Percentiles rank a stretch among this genome's conserved stretches.
Conservation (phyloP, 202 grass and related monocot genomes). For the Setaria italica region DNA sequence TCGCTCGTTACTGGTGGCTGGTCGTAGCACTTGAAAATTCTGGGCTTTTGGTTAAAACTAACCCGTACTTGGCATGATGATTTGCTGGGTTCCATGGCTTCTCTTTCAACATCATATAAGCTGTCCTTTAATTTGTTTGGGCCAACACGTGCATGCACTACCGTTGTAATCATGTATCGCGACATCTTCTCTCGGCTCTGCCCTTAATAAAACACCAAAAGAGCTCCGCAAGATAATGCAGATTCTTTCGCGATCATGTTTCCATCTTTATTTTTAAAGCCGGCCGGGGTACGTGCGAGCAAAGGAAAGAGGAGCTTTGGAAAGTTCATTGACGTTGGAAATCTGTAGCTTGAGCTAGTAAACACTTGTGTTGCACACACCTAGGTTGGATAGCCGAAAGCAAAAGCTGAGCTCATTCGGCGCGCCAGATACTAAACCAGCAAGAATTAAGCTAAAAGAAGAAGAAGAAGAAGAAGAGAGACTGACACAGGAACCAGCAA, state of each 20-base stretch:
- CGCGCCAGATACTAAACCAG: not conserved
- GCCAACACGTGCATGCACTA: constrained; percentile 44
- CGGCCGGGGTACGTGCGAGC: constrained; percentile 32
- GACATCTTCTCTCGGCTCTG: constrained; percentile 17
- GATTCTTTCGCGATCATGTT: constrained; percentile 38
- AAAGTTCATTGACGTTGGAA: constrained; percentile 9
- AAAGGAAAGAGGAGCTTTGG: constrained; percentile 38
- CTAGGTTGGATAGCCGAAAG: constrained; percentile 47
- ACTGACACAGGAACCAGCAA: not conserved
- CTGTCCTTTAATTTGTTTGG: constrained; percentile 1
- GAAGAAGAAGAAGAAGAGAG: no score
- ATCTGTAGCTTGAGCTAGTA: not conserved
- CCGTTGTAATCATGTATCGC: constrained; percentile 39
- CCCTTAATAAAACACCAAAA: constrained; percentile 13
- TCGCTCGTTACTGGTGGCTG: no score
- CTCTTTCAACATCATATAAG: not conserved
- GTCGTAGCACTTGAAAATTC: no score
- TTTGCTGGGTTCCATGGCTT: not conserved
- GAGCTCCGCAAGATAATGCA: not conserved
- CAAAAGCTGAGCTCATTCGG: constrained; percentile 17
- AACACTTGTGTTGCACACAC: constrained; percentile 2
- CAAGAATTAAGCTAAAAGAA: no score
- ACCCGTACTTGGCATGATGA: not conserved
- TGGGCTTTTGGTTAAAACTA: no score
- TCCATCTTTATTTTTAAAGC: constrained; percentile 11